Conservation (phyloP, 2,329 filamentous ascomycete species). For the Xylaria sp. region DNA sequence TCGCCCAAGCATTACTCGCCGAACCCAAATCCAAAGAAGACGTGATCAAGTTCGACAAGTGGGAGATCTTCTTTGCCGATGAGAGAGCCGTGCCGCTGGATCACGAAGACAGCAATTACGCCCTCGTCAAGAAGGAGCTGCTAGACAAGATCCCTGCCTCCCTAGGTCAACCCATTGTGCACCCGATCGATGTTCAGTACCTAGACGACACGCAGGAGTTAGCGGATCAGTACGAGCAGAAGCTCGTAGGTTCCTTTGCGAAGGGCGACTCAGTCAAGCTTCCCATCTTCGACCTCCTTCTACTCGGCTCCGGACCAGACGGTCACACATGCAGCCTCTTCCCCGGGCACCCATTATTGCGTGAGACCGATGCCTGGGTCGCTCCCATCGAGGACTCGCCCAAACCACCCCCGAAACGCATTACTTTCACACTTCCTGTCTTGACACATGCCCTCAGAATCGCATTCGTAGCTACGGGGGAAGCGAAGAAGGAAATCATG, state of each 20-base stretch:
- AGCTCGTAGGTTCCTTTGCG: constrained; percentile 85
- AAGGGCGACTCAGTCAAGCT: constrained; percentile 92
- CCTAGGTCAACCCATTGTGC: constrained; percentile 74
- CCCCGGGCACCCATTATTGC: constrained; percentile 85
- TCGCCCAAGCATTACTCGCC: constrained; percentile 83
- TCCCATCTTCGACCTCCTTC: constrained; percentile 92
- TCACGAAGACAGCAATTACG: constrained; percentile 94
- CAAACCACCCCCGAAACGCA: constrained; percentile 89
- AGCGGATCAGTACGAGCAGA: constrained; percentile 92
- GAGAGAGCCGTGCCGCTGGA: constrained; percentile 94
- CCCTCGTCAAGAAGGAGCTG: constrained; percentile 84
- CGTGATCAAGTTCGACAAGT: constrained; percentile 80
- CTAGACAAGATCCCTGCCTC: constrained; percentile 84
- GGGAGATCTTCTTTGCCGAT: constrained; percentile 99
- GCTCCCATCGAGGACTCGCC: constrained; percentile 91
- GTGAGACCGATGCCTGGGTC: constrained; percentile 91
- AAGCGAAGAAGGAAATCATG: constrained; percentile 88
- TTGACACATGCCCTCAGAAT: constrained; percentile 87
- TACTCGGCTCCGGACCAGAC: constrained; percentile 94
- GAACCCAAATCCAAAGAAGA: constrained; percentile 64
- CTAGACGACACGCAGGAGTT: constrained; percentile 88
- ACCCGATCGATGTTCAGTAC: constrained; percentile 74
- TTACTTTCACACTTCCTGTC: constrained; percentile 92
- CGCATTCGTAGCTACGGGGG: constrained; percentile 91
- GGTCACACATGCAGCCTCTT: constrained; percentile 98